Evolutionary conservation across 176 grass and related monocot species (phyloP), one percentile per base, ranked within the genome.

Genomic region (Aegilops bicornis): DNA sequence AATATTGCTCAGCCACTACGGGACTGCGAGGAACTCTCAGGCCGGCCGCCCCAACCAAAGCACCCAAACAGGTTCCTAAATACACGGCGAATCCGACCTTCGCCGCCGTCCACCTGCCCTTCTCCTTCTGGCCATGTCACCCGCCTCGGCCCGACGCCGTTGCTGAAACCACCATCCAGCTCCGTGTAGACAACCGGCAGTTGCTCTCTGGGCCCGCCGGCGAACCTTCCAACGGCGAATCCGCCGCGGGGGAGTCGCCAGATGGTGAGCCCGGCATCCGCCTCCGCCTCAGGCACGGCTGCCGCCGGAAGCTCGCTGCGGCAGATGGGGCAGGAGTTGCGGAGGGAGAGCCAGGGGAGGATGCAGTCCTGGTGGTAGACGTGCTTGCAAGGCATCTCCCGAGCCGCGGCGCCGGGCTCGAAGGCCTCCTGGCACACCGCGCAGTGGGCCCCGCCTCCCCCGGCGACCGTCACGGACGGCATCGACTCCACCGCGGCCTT

Each of bases 341-440:
- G 97, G 48, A 97, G 86, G 79, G 86, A 96, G 87, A 99, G 94
- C 97, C 97, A 97, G 20, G 97, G 97, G 3, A 93, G 60, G 79
- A 99, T 99, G 92, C 97, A 99, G 77, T 99, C 94, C 27, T 95
- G 93, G 48, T 99, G 97, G 85, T 96, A 99, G 71, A 99, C 90
- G 77, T 99, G 97, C 69, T 97, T 99, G 90, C 97, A 99, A 23
- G 97, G 97, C 97, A 99, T 93, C 92, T 99, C 94, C 83, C 89
- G 79, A 4, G 92, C 94, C 8, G 90, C 79, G 63, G 89, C 92
- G 35, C 97, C 97, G 1, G 81, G 72, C 76, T 90, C 90, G 82
- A 99, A 97, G 45, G 91, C 87, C 89, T 99, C 97, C 83, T 99
- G 93, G 87, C 97, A 99, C 22, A 99, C 92, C 6, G 97, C 92